phyloP scores from a whole-genome alignment of 176 grass and related monocot species.

The Thinopyrum elongatum region DNA sequence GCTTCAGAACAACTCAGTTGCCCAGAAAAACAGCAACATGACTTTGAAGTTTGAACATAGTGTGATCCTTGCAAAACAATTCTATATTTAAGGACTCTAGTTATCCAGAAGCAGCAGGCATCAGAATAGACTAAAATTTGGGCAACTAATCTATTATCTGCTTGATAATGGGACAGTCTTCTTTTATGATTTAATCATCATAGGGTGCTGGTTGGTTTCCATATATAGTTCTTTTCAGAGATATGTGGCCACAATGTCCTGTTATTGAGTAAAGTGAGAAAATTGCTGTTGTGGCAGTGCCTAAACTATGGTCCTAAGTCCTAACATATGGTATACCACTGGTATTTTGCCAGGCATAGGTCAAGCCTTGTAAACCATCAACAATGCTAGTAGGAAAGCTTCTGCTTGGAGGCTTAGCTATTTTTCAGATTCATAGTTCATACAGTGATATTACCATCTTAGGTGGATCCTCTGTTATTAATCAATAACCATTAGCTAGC shows the following conservation, averaged over 20 bases:
- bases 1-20: background rate
- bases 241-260: constrained; percentile 12
- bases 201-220: background rate
- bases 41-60: background rate
- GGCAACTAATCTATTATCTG: background rate
- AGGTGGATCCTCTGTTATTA: constrained; percentile 21
- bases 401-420: background rate
- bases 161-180: background rate
- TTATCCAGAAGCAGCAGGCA: constrained; percentile 8
- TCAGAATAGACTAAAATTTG: constrained; percentile 15
- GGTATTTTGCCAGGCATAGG: background rate
- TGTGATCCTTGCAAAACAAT: background rate
- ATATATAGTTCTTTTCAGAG: background rate
- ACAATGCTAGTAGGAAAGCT: constrained; percentile 16
- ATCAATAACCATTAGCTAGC: constrained; percentile 10
- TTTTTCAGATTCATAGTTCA: constrained; percentile 8
- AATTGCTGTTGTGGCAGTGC: constrained; percentile 12
- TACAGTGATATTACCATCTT: constrained; percentile 18
- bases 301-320: background rate
- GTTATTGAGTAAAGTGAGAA: constrained; percentile 1
- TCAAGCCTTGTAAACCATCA: background rate
- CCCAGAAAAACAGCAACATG: background rate
- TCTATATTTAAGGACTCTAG: background rate
- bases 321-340: background rate
- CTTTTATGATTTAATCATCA: background rate